Evolutionary conservation across 1,139 yeast species (phyloP).

Genomic region (Geotrichum klebahnii): DNA sequence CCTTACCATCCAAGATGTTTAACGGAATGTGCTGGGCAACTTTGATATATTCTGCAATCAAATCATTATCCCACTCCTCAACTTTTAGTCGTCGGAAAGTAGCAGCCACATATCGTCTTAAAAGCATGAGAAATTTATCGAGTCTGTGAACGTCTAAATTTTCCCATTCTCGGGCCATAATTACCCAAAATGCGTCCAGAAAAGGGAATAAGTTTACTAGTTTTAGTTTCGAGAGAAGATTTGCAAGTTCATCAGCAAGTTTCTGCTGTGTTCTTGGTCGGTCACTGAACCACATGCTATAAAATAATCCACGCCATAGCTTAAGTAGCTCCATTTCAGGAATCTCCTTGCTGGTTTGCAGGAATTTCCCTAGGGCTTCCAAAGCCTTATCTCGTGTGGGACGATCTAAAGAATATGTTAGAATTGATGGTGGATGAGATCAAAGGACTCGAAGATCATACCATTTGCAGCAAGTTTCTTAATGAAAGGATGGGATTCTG

Average conservation of each 20-base stretch:
- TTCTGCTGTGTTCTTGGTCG: conserved; percentile 87
- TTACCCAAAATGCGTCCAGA: conserved; percentile 74
- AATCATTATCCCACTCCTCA: conserved; percentile 54
- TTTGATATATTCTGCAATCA: conserved; percentile 48
- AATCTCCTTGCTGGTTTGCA: conserved; percentile 44
- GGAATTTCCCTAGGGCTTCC: conserved; percentile 58
- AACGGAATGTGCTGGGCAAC: conserved; percentile 41
- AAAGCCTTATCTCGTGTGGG: conserved; percentile 73
- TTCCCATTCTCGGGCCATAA: conserved; percentile 80
- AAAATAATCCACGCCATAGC: conserved; percentile 91
- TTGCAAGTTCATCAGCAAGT: conserved; percentile 70
- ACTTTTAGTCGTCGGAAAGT: conserved; percentile 54
- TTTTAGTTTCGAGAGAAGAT: conserved; percentile 46
- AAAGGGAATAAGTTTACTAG: conserved; percentile 50
- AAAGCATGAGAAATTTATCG: conserved; percentile 77
- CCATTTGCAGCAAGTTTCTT: conserved; percentile 81
- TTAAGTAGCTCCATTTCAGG: conserved; percentile 63
- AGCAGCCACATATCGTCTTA: conserved; percentile 71
- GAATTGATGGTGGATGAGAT: background rate
- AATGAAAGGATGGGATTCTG: conserved; percentile 50
- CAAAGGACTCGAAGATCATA: conserved; percentile 24
- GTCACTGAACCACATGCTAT: conserved; percentile 92
- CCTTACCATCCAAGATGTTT: conserved; percentile 41
- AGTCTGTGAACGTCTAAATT: conserved; percentile 69
- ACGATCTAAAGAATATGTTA: conserved; percentile 43